Evolutionary conservation across 2,329 filamentous ascomycete species (phyloP).

Genomic region (Diaporthe ilicicola): DNA sequence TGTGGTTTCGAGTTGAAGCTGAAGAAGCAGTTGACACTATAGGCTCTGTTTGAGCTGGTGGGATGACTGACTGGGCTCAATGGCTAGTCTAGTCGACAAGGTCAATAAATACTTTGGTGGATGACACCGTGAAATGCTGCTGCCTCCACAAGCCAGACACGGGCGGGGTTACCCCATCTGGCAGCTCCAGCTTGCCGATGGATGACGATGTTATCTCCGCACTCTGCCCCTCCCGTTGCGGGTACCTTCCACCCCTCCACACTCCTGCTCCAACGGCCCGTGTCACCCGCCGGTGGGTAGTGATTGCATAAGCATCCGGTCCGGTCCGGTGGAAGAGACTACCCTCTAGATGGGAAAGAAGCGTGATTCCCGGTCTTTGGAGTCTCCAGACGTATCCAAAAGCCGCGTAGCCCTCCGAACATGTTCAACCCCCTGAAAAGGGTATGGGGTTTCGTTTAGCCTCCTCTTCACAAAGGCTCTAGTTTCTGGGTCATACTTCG

Average conservation of each 20-base stretch:
- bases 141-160: neutral
- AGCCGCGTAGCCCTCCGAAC: neutral
- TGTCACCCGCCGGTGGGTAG: neutral
- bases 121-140: neutral
- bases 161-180: conserved; percentile 4
- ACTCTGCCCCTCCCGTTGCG: neutral
- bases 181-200: neutral
- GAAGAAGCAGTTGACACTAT: neutral
- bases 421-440: no score
- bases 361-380: neutral
- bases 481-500: neutral
- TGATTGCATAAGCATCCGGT: neutral
- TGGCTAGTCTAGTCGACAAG: neutral
- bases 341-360: neutral
- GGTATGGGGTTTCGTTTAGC: no score
- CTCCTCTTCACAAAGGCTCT: neutral
- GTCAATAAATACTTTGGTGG: neutral
- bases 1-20: neutral
- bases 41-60: neutral
- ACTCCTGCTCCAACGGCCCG: neutral
- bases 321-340: no score
- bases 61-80: neutral
- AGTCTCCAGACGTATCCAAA: no score
- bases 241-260: conserved; percentile 1
- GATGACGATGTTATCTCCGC: conserved; percentile 17